Evolutionary conservation across 2,329 filamentous ascomycete species (phyloP).

Genomic region (Colletotrichum australisinense): DNA sequence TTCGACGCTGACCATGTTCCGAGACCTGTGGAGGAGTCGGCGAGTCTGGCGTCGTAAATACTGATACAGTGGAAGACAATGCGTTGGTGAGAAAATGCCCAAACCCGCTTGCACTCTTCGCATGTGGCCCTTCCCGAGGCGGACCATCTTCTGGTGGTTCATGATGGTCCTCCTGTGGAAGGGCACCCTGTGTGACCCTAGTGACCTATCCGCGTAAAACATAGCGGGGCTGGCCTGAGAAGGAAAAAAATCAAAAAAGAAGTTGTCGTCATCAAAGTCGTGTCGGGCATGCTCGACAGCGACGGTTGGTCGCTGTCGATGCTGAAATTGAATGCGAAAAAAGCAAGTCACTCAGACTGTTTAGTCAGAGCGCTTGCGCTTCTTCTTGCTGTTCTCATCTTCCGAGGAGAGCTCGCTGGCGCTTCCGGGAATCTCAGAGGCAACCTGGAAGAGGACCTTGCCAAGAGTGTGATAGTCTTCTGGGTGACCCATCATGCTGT

Average conservation of each 20-base stretch:
- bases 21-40: conserved; percentile 39
- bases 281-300: conserved; percentile 44
- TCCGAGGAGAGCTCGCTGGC: conserved; percentile 68
- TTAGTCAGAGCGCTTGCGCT: conserved; percentile 83
- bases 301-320: conserved; percentile 31
- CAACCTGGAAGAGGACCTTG: conserved; percentile 84
- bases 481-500: conserved; percentile 51
- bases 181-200: conserved; percentile 39
- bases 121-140: conserved; percentile 50
- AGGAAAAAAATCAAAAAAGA: conserved; percentile 18
- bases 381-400: conserved; percentile 68
- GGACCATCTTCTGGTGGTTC: conserved; percentile 38
- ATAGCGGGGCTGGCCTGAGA: conserved; percentile 34
- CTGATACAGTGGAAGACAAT: conserved; percentile 58
- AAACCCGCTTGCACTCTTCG: conserved; percentile 52
- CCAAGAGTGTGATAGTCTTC: conserved; percentile 78
- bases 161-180: conserved; percentile 17
- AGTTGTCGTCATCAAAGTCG: conserved; percentile 41
- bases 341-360: conserved; percentile 31
- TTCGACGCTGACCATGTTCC: conserved; percentile 21
- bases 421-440: conserved; percentile 77
- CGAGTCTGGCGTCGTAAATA: conserved; percentile 48
- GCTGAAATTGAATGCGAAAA: conserved; percentile 33
- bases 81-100: conserved; percentile 51
- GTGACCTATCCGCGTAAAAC: conserved; percentile 44